phyloP scores from a whole-genome alignment of 1,284 basidiomycete genomes.

The Fistulinella cinereoalba region DNA sequence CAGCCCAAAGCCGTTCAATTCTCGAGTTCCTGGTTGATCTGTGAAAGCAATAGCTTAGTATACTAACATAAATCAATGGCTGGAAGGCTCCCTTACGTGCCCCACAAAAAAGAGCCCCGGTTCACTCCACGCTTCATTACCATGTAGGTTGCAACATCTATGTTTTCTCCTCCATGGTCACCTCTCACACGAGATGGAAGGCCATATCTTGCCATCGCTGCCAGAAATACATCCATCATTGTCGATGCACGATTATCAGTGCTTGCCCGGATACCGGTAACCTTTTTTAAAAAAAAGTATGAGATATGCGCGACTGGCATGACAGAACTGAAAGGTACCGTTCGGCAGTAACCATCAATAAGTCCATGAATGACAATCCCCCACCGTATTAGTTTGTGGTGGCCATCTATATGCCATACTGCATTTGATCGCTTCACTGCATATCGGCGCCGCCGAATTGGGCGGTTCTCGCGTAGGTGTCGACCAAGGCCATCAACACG shows the following conservation, averaged over 20 bases:
- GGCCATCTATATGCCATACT: background rate
- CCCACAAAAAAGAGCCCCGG: slow-evolving; percentile 33
- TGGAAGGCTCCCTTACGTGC: too few species aligned
- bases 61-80: too few species aligned
- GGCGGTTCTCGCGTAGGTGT: background rate
- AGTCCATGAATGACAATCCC: background rate
- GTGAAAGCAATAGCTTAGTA: too few species aligned
- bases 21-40: background rate
- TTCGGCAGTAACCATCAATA: background rate
- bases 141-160: slow-evolving; percentile 25
- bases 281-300: too few species aligned
- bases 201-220: background rate
- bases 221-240: slow-evolving; percentile 26
- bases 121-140: slow-evolving; percentile 19
- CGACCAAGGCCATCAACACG: background rate
- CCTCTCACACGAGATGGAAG: slow-evolving; percentile 17
- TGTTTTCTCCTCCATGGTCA: slow-evolving; percentile 31
- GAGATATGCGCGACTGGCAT: too few species aligned
- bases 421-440: background rate
- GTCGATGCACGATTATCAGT: slow-evolving; percentile 31
- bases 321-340: background rate
- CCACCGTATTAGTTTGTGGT: background rate
- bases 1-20: slow-evolving; percentile 42
- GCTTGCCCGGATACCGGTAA: slow-evolving; percentile 12
- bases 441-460: background rate